Evolutionary conservation across 1,284 basidiomycete species (phyloP).

Genomic region (Ustilago cynodontis): DNA sequence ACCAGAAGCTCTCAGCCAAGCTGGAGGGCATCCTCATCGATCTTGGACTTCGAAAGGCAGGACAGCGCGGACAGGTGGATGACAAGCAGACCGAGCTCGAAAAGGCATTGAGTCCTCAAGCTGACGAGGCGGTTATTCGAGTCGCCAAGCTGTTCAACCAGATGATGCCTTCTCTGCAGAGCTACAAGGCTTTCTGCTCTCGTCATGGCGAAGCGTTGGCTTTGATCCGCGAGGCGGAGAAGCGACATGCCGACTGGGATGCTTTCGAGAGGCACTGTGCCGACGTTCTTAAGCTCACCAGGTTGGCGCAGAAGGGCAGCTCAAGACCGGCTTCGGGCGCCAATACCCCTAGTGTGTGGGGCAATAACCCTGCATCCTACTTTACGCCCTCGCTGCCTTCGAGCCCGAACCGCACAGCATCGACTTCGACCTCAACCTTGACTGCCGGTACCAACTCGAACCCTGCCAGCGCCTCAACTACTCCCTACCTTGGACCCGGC

Average conservation of each 20-base stretch:
- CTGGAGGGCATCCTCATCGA: slow-evolving; percentile 55
- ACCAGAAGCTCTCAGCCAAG: slow-evolving; percentile 56
- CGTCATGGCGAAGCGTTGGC: slow-evolving; percentile 66
- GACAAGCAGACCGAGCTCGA: slow-evolving; percentile 41
- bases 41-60: slow-evolving; percentile 42
- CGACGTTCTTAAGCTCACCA: slow-evolving; percentile 50
- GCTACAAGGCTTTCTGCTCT: slow-evolving; percentile 67
- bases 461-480: slow-evolving; percentile 25
- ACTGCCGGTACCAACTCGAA: slow-evolving; percentile 19
- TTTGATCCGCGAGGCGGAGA: slow-evolving; percentile 64
- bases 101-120: slow-evolving; percentile 51
- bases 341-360: slow-evolving; percentile 37
- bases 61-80: slow-evolving; percentile 17
- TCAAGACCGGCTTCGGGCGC: slow-evolving; percentile 41
- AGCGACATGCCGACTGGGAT: slow-evolving; percentile 64
- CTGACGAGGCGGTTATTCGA: slow-evolving; percentile 51
- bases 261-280: slow-evolving; percentile 61
- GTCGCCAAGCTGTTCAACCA: slow-evolving; percentile 51
- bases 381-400: slow-evolving; percentile 32
- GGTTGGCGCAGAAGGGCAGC: slow-evolving; percentile 20
- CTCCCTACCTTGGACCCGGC: slow-evolving; percentile 19
- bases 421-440: slow-evolving; percentile 27
- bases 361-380: slow-evolving; percentile 36
- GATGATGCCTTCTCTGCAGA: slow-evolving; percentile 49
- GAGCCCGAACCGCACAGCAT: slow-evolving; percentile 20